Conservation (phyloP, 2,329 filamentous ascomycete species). For the Drechslerella coelobrocha region DNA sequence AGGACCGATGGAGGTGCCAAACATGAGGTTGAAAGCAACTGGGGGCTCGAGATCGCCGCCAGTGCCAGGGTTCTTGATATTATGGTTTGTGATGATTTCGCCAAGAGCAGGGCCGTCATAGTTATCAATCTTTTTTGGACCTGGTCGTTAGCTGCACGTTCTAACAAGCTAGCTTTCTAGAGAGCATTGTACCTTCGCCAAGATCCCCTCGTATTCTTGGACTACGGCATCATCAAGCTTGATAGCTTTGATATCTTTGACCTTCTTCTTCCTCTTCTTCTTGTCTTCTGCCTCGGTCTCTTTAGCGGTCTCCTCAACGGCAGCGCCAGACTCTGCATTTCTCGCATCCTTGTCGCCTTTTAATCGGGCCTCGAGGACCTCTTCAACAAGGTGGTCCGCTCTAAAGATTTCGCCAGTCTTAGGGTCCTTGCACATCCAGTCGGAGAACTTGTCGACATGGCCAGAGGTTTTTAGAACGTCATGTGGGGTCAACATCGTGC, state of each 20-base stretch:
- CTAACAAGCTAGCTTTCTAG: neutral
- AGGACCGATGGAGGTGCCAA: constrained; percentile 91
- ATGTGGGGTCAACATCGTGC: constrained; percentile 89
- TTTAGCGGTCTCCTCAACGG: constrained; percentile 56
- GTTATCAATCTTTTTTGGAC: constrained; percentile 75
- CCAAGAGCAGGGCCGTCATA: constrained; percentile 87
- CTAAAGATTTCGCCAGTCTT: constrained; percentile 96
- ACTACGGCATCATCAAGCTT: constrained; percentile 87
- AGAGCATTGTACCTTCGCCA: constrained; percentile 68
- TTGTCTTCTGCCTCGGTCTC: constrained; percentile 72
- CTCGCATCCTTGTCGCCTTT: constrained; percentile 93
- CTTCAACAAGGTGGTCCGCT: constrained; percentile 95
- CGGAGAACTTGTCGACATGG: constrained; percentile 96
- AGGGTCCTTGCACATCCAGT: constrained; percentile 99
- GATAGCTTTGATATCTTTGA: constrained; percentile 76
- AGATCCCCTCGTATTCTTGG: constrained; percentile 85
- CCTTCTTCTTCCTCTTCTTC: constrained; percentile 88
- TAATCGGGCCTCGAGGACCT: constrained; percentile 83
- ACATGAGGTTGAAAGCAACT: constrained; percentile 98
- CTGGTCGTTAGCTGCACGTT: neutral
- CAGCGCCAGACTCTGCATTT: constrained; percentile 68
- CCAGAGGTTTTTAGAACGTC: constrained; percentile 94
- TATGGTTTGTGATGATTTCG: constrained; percentile 84
- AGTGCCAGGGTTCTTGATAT: constrained; percentile 86
- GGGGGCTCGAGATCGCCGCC: constrained; percentile 78